Base-by-base conservation (phyloP, 2,329 filamentous ascomycete species). In the Claviceps sp. region DNA sequence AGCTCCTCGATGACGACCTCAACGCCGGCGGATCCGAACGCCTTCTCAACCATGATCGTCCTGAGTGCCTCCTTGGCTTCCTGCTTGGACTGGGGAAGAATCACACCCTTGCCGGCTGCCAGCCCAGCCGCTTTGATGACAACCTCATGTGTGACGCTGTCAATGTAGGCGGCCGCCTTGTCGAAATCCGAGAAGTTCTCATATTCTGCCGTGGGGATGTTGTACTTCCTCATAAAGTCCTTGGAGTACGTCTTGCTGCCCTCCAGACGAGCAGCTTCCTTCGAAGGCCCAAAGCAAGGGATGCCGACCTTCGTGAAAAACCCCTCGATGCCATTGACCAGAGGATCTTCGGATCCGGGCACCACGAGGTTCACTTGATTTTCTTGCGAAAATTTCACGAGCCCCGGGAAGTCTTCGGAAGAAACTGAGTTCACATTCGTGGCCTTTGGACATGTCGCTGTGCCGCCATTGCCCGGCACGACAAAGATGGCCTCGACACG, bases 231-330 rank as follows among this genome's bases (percentile, higher is more conserved):
- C 93, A 97, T 98, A 65, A 97, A 97, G 68, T 97, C 90, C 67
- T 98, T 98, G 56, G 87, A 89, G 68, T 94, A 97, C 13, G 91
- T 87, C 75, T 98, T 98, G 72, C 87, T 94, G 55, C 91, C 93
- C 70, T 98, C 93, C 78, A 98, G 88, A 45, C 80, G 79, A 17
- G 93, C 90, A 22, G 93, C 91, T 48, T 81, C 81, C 70, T 86
- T 82, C 53, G 83, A 86, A 5, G 93, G 93, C 2, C 91, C 93
- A 64, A 96, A 97, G 68, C 82, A 85, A 60, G 80, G 78, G 64
- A 95, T 89, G 47, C 84, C 83, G 48, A 78, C 84, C 50, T 70
- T 67, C 57, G 80, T 76, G 73, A 97, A 97, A 71, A 84, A 86
- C 61, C 84, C 85, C 63, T 89, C 85, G 56, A 96, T 85, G 50